Evolutionary conservation across 345 rosid genomes (phyloP).

Genomic region (Citrus unshiu): DNA sequence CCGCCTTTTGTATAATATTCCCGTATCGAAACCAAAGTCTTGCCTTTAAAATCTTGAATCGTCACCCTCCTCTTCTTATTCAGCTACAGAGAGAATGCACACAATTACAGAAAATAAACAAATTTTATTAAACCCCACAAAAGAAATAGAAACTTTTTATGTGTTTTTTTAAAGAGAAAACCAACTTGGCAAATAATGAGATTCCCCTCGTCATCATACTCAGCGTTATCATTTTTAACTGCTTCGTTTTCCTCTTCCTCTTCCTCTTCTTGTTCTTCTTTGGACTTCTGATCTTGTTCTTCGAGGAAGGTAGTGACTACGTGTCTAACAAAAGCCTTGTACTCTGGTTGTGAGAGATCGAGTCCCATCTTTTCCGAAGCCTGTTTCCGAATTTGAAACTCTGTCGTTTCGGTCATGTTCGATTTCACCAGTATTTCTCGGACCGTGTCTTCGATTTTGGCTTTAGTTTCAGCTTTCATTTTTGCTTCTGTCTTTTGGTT

Average conservation of each 20-base stretch:
- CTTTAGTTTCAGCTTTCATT: conserved; percentile 55
- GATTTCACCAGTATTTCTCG: conserved; percentile 63
- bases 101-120: background rate
- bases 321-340: conserved; percentile 54
- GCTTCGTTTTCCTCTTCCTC: conserved; percentile 22
- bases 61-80: conserved; percentile 80
- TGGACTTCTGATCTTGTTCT: conserved; percentile 48
- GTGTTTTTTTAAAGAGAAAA: background rate
- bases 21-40: conserved; percentile 72
- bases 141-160: background rate
- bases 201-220: conserved; percentile 78
- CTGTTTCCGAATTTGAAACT: conserved; percentile 62
- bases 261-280: conserved; percentile 17
- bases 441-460: conserved; percentile 51
- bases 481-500: background rate
- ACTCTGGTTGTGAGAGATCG: conserved; percentile 61
- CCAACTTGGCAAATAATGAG: conserved; percentile 72
- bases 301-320: conserved; percentile 70
- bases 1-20: conserved; percentile 79
- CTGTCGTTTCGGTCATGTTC: conserved; percentile 66
- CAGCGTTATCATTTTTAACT: conserved; percentile 23
- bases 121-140: background rate
- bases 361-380: conserved; percentile 65
- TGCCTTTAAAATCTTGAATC: conserved; percentile 81
- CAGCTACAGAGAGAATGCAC: conserved; percentile 32